phyloP scores from a whole-genome alignment of 108 stramenopile genomes.

The Asterionellopsis glacialis region DNA sequence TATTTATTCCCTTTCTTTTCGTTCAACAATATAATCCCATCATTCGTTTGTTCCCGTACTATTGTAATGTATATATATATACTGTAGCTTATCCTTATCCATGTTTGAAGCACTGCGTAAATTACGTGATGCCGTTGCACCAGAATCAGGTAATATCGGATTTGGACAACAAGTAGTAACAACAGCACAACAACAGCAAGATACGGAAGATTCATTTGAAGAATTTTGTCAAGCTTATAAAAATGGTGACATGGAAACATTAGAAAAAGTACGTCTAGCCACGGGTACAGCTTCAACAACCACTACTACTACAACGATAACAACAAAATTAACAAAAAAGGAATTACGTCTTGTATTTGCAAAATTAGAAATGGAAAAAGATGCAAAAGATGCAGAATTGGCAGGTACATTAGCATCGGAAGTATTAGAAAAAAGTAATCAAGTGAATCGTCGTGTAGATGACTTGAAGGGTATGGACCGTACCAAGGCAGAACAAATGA shows the following conservation, averaged over 20 bases:
- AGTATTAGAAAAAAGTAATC: constrained; percentile 65
- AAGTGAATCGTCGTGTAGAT: constrained; percentile 64
- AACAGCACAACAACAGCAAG: constrained; percentile 18
- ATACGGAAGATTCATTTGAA: constrained; percentile 39
- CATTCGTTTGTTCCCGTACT: background rate
- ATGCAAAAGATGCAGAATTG: constrained; percentile 57
- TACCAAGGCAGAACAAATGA: constrained; percentile 65
- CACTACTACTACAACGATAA: constrained; percentile 53
- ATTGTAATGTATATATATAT: background rate
- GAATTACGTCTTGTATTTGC: background rate
- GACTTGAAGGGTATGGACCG: constrained; percentile 69
- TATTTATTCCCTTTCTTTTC: background rate
- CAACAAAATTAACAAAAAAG: constrained; percentile 7
- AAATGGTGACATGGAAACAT: constrained; percentile 31
- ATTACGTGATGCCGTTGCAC: constrained; percentile 77
- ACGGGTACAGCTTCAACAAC: constrained; percentile 30
- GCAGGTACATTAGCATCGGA: constrained; percentile 45
- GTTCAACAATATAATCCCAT: background rate
- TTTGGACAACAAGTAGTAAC: constrained; percentile 6
- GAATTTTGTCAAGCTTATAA: constrained; percentile 51
- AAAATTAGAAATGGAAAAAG: constrained; percentile 46
- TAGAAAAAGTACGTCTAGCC: constrained; percentile 19
- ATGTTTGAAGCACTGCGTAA: constrained; percentile 87
- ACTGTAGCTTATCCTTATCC: constrained; percentile 65
- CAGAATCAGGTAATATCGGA: constrained; percentile 55